These are phyloP conservation scores for Penicillium cinerascens DNA, from an alignment of 495 filamentous ascomycete genomes.

Conservation along the genomic window DNA sequence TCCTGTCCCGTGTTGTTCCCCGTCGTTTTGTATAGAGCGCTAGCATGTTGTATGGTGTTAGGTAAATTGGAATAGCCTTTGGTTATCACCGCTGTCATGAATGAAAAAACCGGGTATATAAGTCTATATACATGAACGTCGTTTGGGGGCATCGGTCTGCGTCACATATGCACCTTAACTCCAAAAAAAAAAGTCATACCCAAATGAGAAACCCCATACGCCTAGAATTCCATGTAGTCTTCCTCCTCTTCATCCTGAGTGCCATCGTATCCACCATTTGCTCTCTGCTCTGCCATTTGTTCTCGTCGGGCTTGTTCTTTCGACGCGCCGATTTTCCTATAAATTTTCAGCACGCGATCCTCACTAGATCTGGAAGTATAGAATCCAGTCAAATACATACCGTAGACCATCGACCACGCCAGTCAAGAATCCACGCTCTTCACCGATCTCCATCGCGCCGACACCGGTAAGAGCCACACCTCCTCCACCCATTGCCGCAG, in stretches of 20 bases:
- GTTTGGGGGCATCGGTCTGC: constrained; percentile 17
- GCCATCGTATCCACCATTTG: constrained; percentile 37
- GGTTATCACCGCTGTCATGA: constrained; percentile 16
- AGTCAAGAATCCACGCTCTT: constrained; percentile 77
- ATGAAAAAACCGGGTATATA: constrained; percentile 36
- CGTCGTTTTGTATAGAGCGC: constrained; percentile 29
- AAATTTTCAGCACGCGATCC: not conserved
- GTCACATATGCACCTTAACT: constrained; percentile 28
- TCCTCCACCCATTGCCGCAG: constrained; percentile 56
- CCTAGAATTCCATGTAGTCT: constrained; percentile 48
- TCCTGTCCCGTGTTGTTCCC: constrained; percentile 8
- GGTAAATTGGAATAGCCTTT: constrained; percentile 32
- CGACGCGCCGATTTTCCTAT: constrained; percentile 44
- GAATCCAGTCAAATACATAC: constrained; percentile 24
- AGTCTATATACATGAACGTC: constrained; percentile 31
- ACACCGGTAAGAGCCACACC: constrained; percentile 76
- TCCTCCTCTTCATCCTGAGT: constrained; percentile 46
- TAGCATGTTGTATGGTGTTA: constrained; percentile 41
- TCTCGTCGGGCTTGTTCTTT: constrained; percentile 48
- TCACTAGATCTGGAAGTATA: not conserved
- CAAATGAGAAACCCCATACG: constrained; percentile 5
- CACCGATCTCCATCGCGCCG: constrained; percentile 86
- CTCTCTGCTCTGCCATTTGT: constrained; percentile 43
- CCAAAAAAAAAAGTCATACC: constrained; percentile 13
- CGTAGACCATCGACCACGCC: constrained; percentile 86